Base-by-base conservation (phyloP, 306 rosid genomes). In the Dalbergia cochinchinensis region DNA sequence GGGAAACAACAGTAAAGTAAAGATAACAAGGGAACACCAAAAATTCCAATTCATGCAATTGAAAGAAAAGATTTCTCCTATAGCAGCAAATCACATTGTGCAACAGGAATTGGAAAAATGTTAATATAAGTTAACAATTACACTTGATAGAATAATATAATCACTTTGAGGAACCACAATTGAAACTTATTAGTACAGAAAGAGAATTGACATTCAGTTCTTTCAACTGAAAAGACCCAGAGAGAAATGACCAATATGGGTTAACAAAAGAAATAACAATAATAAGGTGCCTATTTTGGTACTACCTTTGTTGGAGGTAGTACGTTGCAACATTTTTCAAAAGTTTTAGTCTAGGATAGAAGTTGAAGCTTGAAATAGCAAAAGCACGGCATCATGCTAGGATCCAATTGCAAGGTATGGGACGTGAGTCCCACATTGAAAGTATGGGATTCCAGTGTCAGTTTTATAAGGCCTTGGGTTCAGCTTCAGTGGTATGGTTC, bases 161-260 rank as follows among this genome's bases (percentile, higher is more conserved):
- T 33, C 26, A 48, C n/a, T 73, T 69, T 74, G 34, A 59, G 31
- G 47, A 74, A 72, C 80, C 37, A 59, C 44, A 64, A 26, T 8
- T 37, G 53, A 73, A 71, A 26, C 33, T 51, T 72, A 45, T 51
- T 8, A 48, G 70, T 50, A 26, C 1, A 26, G 31, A 39, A 42
- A 81, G 19, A 63, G 44, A 47, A 65, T 45, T 65, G 14, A 39
- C 48, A 69, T 34, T 66, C 59, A 51, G 60, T 76, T 61, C 62
- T 76, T 66, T 39, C 48, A 50, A 60, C 58, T 37, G 7, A 37
- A 9, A 31, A 34, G 54, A 59, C 19, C 6, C 11, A 16, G 14
- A 50, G 63, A 61, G 9, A 47, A 58, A 42, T 13, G 62, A 59
- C 47, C 65, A 81, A 66, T 19, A 53, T n/a, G 45, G 11, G 31